Evolutionary conservation across 2,329 filamentous ascomycete genomes (phyloP), one percentile per base, ranked within the genome.

Genomic region (Ceratocystis destructans): DNA sequence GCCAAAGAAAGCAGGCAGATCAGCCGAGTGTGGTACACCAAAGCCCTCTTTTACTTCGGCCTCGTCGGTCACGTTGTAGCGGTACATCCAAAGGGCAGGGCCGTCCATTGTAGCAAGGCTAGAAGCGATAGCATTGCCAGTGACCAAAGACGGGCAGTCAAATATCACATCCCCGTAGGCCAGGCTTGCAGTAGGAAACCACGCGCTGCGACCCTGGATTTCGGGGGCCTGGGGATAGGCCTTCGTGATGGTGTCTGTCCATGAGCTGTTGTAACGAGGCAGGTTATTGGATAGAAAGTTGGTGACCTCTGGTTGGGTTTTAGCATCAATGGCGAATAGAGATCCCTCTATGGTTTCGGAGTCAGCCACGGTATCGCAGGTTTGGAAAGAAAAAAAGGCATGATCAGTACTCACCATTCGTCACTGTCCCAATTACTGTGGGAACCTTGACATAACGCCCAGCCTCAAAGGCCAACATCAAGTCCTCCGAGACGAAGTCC

Each of bases 21-120:
- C 79, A 67, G 77, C 78, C 15, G 79, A 73, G 71, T 83, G 80
- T 33, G 77, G 78, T 2, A 80, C 78, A 22, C 80, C 80, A 2
- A 77, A 67, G 0, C 80, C 80, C 0, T 66, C 41, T 5, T 73
- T 73, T 0, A 70, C 64, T 69, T 75, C 73, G 17, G 71, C 68
- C 1, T 70, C 66, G 71, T 81, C 79, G 46, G 71, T 70, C 25
- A 82, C 78, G 72, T 81, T 77, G 74, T 78, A 82, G 48, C 77
- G 77, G 72, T 82, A 83, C 31, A 75, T 74, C 75, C 78, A 83
- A 17, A 76, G 37, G n/a, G 22, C 70, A 53, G 63, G 67, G 5
- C 70, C 63, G n/a, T 44, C 20, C 5, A 68, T 62, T 15, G 55
- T 37, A 53, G 69, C 62, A 31, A 70, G 64, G 37, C 70, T 67